Percentiles rank a stretch among this genome's conserved stretches.
phyloP scores from a whole-genome alignment of 2,329 filamentous ascomycete species.

The Phaeosphaeriaceae sp. region DNA sequence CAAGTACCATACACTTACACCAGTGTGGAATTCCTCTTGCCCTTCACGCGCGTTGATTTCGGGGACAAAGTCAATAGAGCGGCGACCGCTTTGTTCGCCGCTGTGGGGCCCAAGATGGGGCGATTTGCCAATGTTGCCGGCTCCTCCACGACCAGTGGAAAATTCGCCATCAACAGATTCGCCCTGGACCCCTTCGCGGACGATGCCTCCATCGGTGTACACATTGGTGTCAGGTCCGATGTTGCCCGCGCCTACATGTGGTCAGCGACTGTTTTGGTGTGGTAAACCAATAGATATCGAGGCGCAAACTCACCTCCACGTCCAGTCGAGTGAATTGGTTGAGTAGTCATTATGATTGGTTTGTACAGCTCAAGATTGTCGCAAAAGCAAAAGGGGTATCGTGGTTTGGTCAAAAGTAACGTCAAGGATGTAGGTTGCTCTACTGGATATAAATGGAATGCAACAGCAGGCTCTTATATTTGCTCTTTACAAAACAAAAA shows the following conservation, averaged over 20 bases:
- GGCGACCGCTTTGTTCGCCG: constrained; percentile 25
- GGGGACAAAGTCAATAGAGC: constrained; percentile 52
- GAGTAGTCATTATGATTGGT: constrained; percentile 33
- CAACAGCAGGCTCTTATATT: constrained; percentile 38
- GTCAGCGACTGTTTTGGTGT: constrained; percentile 10
- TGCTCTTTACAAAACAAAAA: constrained; percentile 32
- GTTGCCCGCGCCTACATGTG: constrained; percentile 61
- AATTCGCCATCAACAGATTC: constrained; percentile 48
- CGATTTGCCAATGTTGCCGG: constrained; percentile 52
- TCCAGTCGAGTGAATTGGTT: constrained; percentile 61
- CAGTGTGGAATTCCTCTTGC: constrained; percentile 56
- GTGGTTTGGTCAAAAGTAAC: constrained; percentile 6
- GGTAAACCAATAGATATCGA: not conserved
- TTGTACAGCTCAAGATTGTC: constrained; percentile 1
- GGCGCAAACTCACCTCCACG: constrained; percentile 58
- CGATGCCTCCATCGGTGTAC: constrained; percentile 55
- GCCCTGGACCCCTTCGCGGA: constrained; percentile 54
- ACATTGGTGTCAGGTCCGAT: constrained; percentile 59
- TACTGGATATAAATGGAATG: constrained; percentile 12
- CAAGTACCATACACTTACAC: constrained; percentile 37
- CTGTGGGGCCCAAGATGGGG: constrained; percentile 39
- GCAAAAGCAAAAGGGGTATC: constrained; percentile 16
- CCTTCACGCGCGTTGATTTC: constrained; percentile 49
- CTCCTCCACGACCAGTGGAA: constrained; percentile 50
- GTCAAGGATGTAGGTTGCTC: constrained; percentile 14